Percentiles rank a stretch among this genome's conserved stretches.
These are phyloP conservation scores for Rhynchosporium agropyri DNA, from an alignment of 2,329 filamentous ascomycete genomes.

Conservation along the genomic window DNA sequence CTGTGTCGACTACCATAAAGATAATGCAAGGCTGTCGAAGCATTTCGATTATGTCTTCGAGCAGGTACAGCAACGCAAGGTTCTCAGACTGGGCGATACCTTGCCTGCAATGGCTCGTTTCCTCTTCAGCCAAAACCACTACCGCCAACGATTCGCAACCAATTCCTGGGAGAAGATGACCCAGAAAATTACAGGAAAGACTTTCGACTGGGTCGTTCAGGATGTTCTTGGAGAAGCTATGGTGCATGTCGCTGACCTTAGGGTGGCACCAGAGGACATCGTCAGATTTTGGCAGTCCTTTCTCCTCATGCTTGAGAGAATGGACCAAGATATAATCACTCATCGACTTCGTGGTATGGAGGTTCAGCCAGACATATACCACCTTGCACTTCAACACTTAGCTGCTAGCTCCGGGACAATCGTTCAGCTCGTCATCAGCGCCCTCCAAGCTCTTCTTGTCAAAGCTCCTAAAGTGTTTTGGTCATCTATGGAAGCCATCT, in stretches of 20 bases:
- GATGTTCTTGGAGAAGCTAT: constrained; percentile 72
- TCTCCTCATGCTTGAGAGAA: constrained; percentile 69
- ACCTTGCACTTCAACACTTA: constrained; percentile 60
- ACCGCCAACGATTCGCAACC: constrained; percentile 66
- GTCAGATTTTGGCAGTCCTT: constrained; percentile 80
- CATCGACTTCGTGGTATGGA: constrained; percentile 80
- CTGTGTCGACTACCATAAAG: constrained; percentile 75
- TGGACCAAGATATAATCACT: constrained; percentile 74
- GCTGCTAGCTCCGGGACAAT: constrained; percentile 55
- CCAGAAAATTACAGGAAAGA: constrained; percentile 64
- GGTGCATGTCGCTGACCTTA: constrained; percentile 58
- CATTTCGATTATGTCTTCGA: constrained; percentile 81
- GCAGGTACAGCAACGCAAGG: constrained; percentile 75
- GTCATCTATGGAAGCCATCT: constrained; percentile 82
- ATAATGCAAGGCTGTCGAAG: constrained; percentile 35
- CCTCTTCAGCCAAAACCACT: constrained; percentile 72
- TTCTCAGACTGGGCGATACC: constrained; percentile 74
- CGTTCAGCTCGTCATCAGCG: constrained; percentile 69
- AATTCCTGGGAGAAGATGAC: constrained; percentile 69
- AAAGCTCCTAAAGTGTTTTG: constrained; percentile 82
- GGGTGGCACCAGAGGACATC: constrained; percentile 54
- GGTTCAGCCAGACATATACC: constrained; percentile 72
- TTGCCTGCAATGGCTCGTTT: constrained; percentile 85
- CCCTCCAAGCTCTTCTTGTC: constrained; percentile 70
- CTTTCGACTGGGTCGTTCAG: constrained; percentile 87